Percentiles rank a stretch among this genome's conserved stretches.
These are phyloP conservation scores for Boletus bicolor DNA, from an alignment of 768 basidiomycete genomes.

Conservation along the genomic window DNA sequence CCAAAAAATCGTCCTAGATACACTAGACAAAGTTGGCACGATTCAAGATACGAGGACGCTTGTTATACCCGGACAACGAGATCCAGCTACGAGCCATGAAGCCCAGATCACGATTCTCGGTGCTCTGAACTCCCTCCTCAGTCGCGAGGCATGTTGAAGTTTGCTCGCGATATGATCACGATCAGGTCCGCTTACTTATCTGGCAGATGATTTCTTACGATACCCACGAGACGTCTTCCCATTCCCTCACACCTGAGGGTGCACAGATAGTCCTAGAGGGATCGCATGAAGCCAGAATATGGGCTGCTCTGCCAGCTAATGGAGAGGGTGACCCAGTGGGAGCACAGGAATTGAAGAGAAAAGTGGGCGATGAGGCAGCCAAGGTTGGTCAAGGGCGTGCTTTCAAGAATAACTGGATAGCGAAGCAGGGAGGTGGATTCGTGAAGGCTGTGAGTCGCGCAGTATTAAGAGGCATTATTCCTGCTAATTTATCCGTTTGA, in stretches of 20 bases:
- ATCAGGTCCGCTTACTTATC: slow-evolving; percentile 13
- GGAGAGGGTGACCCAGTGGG: slow-evolving; percentile 68
- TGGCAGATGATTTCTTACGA: slow-evolving; percentile 79
- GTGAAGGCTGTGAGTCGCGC: slow-evolving; percentile 69
- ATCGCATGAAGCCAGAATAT: slow-evolving; percentile 94
- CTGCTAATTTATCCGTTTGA: neutral
- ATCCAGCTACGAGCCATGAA: slow-evolving; percentile 62
- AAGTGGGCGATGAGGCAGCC: slow-evolving; percentile 81
- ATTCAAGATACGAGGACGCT: slow-evolving; percentile 72
- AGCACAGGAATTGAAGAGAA: slow-evolving; percentile 63
- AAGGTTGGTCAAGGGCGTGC: slow-evolving; percentile 95
- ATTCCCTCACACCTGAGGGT: slow-evolving; percentile 82
- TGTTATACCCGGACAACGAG: slow-evolving; percentile 58
- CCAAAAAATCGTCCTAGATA: slow-evolving; percentile 76
- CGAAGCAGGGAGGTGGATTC: slow-evolving; percentile 84
- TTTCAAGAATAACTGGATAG: slow-evolving; percentile 97
- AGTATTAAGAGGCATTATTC: neutral
- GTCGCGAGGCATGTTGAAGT: slow-evolving; percentile 65
- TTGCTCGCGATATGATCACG: slow-evolving; percentile 1
- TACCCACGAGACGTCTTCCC: slow-evolving; percentile 69
- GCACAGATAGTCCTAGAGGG: slow-evolving; percentile 71
- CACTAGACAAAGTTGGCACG: slow-evolving; percentile 50
- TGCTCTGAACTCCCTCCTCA: slow-evolving; percentile 85
- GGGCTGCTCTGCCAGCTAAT: slow-evolving; percentile 73
- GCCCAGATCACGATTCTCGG: slow-evolving; percentile 83